phyloP scores from a whole-genome alignment of 441 rosid species.

The Capsella rubella region DNA sequence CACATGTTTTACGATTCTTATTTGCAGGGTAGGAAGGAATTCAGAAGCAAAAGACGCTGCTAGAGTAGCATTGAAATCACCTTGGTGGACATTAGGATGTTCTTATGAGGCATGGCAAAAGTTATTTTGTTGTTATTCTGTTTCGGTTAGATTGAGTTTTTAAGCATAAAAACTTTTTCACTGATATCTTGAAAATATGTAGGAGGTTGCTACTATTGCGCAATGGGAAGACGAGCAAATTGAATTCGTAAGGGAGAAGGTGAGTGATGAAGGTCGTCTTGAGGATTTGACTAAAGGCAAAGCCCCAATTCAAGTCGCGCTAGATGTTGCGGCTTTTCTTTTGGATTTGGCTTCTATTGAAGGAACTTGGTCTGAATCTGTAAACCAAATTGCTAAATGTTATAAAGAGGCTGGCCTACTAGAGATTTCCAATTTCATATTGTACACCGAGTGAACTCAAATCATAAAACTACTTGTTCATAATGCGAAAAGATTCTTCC shows the following conservation, averaged over 20 bases:
- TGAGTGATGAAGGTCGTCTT: constrained; percentile 72
- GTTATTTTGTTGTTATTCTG: not conserved
- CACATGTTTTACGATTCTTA: not conserved
- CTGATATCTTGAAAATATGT: constrained; percentile 24
- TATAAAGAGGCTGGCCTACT: constrained; percentile 69
- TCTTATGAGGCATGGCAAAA: constrained; percentile 59
- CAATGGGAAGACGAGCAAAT: constrained; percentile 94
- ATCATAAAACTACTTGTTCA: not conserved
- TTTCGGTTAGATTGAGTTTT: constrained; percentile 11
- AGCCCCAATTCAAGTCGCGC: constrained; percentile 76
- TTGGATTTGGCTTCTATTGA: constrained; percentile 86
- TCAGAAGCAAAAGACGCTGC: constrained; percentile 91
- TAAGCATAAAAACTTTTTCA: not conserved
- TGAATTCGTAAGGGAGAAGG: constrained; percentile 77
- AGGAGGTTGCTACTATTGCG: constrained; percentile 81
- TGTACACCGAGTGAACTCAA: constrained; percentile 55
- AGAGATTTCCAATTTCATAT: constrained; percentile 65
- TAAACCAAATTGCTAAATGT: constrained; percentile 65
- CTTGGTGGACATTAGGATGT: constrained; percentile 96
- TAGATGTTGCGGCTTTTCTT: constrained; percentile 88
- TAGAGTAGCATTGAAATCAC: constrained; percentile 84
- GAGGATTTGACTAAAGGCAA: constrained; percentile 90
- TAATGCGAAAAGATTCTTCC: too few species aligned
- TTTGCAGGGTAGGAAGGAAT: constrained; percentile 63
- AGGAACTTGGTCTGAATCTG: constrained; percentile 69